Conservation (phyloP, 2,329 filamentous ascomycete genomes). For the Talaromyces sp. region DNA sequence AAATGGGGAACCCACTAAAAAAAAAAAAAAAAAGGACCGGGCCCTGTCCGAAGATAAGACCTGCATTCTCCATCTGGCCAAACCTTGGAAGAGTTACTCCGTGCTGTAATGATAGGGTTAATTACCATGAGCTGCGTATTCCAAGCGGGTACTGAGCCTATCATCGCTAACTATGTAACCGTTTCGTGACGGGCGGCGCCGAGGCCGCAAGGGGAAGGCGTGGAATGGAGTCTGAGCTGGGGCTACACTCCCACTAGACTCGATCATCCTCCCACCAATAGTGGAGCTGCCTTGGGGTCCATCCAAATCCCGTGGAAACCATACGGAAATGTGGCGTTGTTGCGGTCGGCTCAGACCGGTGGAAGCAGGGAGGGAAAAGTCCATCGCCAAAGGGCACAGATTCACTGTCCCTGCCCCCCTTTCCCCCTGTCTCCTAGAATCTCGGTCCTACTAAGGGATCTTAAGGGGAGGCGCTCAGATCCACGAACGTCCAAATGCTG, state of each 20-base stretch:
- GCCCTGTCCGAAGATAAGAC: too few relatives aligned
- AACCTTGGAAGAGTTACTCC: too few relatives aligned
- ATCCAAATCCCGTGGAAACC: not conserved
- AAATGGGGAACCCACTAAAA: too few relatives aligned
- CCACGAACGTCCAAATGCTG: too few relatives aligned
- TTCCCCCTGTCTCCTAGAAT: too few relatives aligned
- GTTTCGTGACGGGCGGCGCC: slow-evolving; percentile 11
- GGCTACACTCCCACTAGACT: slow-evolving; percentile 31
- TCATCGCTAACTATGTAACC: slow-evolving; percentile 3
- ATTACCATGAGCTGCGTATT: slow-evolving; percentile 1
- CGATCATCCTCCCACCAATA: slow-evolving; percentile 25
- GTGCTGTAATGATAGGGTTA: too few relatives aligned
- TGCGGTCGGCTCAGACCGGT: not conserved
- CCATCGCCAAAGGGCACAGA: too few relatives aligned
- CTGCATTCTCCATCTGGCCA: too few relatives aligned
- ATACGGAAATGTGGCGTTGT: slow-evolving; percentile 5
- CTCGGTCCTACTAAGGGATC: too few relatives aligned
- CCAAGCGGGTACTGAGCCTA: slow-evolving; percentile 1
- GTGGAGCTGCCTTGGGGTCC: not conserved
- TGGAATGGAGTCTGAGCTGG: slow-evolving; percentile 4
- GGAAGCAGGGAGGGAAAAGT: not conserved
- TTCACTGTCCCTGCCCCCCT: too few relatives aligned
- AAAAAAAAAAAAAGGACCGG: not conserved
- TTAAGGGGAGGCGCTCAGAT: too few relatives aligned
- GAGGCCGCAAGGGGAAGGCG: slow-evolving; percentile 7